Conservation (phyloP, 306 rosid genomes). For the Ormosia semicastrata region DNA sequence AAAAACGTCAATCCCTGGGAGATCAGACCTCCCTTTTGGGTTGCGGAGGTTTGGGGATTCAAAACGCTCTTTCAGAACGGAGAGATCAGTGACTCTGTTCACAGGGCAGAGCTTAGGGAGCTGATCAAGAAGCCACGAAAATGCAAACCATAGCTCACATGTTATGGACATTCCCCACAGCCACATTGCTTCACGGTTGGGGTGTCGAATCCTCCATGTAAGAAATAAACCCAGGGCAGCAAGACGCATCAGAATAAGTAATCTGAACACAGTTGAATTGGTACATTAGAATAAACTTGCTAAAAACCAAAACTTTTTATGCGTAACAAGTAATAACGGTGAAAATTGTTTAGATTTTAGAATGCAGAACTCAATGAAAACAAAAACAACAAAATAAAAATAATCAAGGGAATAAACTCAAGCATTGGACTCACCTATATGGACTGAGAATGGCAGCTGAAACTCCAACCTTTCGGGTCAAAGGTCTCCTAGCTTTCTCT, state of each 20-base stretch:
- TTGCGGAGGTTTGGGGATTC: conserved; percentile 78
- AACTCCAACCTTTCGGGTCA: conserved; percentile 68
- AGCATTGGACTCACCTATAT: conserved; percentile 50
- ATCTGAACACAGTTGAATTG: conserved; percentile 37
- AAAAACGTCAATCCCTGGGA: conserved; percentile 81
- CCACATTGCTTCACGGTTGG: conserved; percentile 82
- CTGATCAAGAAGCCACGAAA: conserved; percentile 85
- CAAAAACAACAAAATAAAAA: neutral
- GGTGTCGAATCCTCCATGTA: conserved; percentile 82
- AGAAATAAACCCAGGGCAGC: conserved; percentile 72
- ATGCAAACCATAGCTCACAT: conserved; percentile 85
- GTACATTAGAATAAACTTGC: neutral
- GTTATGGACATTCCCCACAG: conserved; percentile 82
- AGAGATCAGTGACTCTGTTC: conserved; percentile 73
- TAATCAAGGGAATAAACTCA: neutral
- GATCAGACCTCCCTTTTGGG: conserved; percentile 83
- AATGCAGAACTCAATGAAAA: too few relatives aligned
- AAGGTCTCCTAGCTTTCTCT: conserved; percentile 61
- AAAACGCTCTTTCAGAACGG: conserved; percentile 66
- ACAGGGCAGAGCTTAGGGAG: conserved; percentile 89
- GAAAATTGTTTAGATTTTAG: too few relatives aligned
- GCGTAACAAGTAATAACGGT: neutral
- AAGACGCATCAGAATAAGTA: conserved; percentile 63
- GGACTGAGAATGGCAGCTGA: conserved; percentile 86
- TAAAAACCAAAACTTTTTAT: neutral